Evolutionary conservation across 345 rosid species (phyloP), one percentile per base, ranked within the genome.

Genomic region (Aegle marmelos): DNA sequence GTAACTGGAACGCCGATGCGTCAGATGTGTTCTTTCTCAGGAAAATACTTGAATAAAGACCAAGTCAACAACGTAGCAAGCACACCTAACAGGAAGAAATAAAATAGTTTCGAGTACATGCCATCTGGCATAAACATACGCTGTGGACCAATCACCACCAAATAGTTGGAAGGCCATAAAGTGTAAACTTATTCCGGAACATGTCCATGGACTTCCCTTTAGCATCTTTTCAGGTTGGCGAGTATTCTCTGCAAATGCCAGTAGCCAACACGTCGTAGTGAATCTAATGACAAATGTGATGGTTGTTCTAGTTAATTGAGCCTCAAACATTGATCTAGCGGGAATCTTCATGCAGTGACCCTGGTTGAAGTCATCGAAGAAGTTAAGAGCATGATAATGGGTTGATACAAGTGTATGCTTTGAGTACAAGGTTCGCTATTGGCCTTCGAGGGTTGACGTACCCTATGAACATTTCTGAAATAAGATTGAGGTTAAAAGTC

Each of bases 101-200:
- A 39, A 39, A 39, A 8, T 9, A 39, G 45, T 39, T 39, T 9
- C 9, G 11, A 39, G 45, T 39, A 39, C 45, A 39, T 39, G 45
- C 45, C 45, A 9, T 36, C 37, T 7, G 41, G 41, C 41, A 37
- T 37, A 9, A 70, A 62, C 24, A 70, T 34, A n/a, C 70, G 73
- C 1, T 9, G 48, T 22, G 76, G 80, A n/a, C 75, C 80, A 13
- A 61, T 48, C 53, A 45, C 61, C 80, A 70, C 80, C 80, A 78
- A 10, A 70, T 70, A 10, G 62, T 34, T 5, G 80, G n/a, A n/a
- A 58, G 57, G 21, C 50, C 2, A 4, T 25, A 31, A 16, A 71
- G 19, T 27, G 34, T 27, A 5, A 2, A 50, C 25, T 2, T 24
- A 17, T 1, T 4, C 2, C 4, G 34, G 79, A 58, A 58, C 75